Evolutionary conservation across 2,329 filamentous ascomycete genomes (phyloP).

Genomic region (Triangularia verruculosa): DNA sequence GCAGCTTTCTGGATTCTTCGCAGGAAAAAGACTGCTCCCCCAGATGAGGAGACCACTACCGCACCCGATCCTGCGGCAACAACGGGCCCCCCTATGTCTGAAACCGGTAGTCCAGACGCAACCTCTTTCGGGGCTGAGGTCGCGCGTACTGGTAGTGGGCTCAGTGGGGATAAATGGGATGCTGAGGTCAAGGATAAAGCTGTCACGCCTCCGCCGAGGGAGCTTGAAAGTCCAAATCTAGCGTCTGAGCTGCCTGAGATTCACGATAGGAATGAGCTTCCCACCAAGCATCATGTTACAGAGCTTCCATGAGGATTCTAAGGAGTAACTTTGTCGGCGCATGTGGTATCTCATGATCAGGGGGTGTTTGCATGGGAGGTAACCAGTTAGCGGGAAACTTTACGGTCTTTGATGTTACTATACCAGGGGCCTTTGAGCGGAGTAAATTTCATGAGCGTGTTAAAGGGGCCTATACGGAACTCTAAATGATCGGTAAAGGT

Average conservation of each 20-base stretch:
- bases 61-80: not conserved
- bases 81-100: not conserved
- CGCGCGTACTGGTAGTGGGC: slow-evolving; percentile 5
- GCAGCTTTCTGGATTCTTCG: slow-evolving; percentile 1
- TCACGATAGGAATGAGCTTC: slow-evolving; percentile 10
- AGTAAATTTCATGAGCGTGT: too few species aligned
- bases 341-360: too few species aligned
- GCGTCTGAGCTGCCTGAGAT: slow-evolving; percentile 5
- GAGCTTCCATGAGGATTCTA: slow-evolving; percentile 10
- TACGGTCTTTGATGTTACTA: too few species aligned
- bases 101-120: not conserved
- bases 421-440: too few species aligned
- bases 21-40: not conserved
- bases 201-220: slow-evolving; percentile 4
- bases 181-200: slow-evolving; percentile 6
- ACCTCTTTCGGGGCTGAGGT: not conserved
- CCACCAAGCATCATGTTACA: slow-evolving; percentile 5
- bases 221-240: slow-evolving; percentile 11
- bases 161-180: slow-evolving; percentile 6
- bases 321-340: too few species aligned
- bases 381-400: too few species aligned
- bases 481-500: too few species aligned
- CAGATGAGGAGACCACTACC: not conserved
- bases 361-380: too few species aligned
- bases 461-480: too few species aligned